These are phyloP conservation scores for Tulasnella calospora DNA, from an alignment of 768 basidiomycete species.

Conservation along the genomic window DNA sequence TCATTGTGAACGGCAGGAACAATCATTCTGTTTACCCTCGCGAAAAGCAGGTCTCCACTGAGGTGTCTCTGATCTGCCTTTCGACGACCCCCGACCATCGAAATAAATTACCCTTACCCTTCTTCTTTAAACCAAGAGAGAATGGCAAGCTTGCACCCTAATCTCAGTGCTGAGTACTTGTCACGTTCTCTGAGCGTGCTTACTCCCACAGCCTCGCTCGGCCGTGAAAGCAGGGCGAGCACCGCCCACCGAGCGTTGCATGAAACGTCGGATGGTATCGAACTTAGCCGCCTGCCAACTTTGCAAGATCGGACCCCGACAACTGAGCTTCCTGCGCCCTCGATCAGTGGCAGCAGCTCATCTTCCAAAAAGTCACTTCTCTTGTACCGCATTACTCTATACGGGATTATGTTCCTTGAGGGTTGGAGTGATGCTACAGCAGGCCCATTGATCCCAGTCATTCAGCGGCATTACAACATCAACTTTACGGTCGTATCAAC, in stretches of 20 bases:
- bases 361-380: neutral
- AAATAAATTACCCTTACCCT: neutral
- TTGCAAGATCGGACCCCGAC: neutral
- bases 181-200: constrained; percentile 1
- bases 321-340: neutral
- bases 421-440: constrained; percentile 15
- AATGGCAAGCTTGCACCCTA: neutral
- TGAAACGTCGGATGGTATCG: neutral
- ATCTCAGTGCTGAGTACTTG: neutral
- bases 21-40: neutral
- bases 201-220: neutral
- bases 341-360: neutral
- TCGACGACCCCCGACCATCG: neutral
- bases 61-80: constrained; percentile 2
- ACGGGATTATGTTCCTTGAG: constrained; percentile 12
- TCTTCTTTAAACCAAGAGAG: neutral
- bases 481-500: constrained; percentile 20
- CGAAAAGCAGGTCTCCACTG: neutral
- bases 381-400: constrained; percentile 2
- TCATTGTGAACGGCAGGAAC: neutral
- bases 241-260: neutral
- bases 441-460: constrained; percentile 12
- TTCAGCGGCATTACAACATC: constrained; percentile 4
- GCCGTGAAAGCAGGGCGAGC: neutral
- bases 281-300: neutral